Base-by-base conservation (phyloP, 768 basidiomycete species). In the Tubosaeta sp. region DNA sequence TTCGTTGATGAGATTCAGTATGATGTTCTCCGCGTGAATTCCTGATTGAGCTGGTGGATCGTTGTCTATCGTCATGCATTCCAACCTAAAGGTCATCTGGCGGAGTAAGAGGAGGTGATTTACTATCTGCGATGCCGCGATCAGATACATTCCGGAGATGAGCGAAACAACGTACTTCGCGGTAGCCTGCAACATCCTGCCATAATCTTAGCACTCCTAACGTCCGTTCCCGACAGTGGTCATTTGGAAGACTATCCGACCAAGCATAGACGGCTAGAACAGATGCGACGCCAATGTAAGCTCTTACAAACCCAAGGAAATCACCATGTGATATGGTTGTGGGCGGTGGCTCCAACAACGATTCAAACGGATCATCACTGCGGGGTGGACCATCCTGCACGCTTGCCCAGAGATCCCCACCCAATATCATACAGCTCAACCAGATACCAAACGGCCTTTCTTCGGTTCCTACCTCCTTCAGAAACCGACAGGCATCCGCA, bases 181-280 rank as follows among this genome's bases (percentile, higher is more conserved):
- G 76, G 63, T 90, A 91, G 8, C 86, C 87, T 25, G 84, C 79
- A 22, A 81, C 69, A 38, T 70, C 66, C 46, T 69, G 67, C 68
- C 67, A 68, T 39, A 68, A 40, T 27, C 62, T 55, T 31, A 90
- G 52, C 14, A 90, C 73, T 7, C 77, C 80, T 8, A 90, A 68
- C 1, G 79, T 73, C 42, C 83, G 77, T 58, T 87, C 83, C 11
- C 85, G 77, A 59, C 84, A 86, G 12, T 68, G 68, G 50, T 80
- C 76, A 48, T 83, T 78, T 1, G 83, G 84, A 18, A 87, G 70
- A 63, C 86, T 87, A 58, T 90, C 89, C 12, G 88, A 80, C 85
- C 87, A 92, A 3, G 86, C 84, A 60, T 84, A 84, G 30, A 86
- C 84, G 2, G 82, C 82, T 13, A 91, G 68, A 13, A 88, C 80